phyloP scores from a whole-genome alignment of 208 protist genomes.

The Lotmaria passim region DNA sequence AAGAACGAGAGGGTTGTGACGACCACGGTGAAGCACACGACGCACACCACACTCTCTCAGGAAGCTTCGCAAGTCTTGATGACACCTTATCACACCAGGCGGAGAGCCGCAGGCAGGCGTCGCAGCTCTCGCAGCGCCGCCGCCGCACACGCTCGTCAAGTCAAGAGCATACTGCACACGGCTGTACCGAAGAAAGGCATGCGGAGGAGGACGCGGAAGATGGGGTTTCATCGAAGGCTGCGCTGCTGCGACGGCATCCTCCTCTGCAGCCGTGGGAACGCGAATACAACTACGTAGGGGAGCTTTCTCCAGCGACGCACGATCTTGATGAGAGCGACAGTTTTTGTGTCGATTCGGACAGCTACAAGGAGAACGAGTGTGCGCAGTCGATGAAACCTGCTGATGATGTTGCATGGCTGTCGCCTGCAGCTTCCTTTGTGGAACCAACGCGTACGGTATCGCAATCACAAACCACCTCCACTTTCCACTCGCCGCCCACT shows the following conservation, averaged over 20 bases:
- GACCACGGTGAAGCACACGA: neutral
- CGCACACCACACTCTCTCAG: neutral
- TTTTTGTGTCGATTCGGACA: no score
- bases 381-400: no score
- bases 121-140: neutral
- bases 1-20: neutral
- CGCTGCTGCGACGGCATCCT: neutral
- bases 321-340: no score
- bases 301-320: neutral
- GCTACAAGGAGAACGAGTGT: no score
- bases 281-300: neutral
- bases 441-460: no score
- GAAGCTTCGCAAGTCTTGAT: no score
- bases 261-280: constrained; percentile 20
- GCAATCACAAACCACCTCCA: no score
- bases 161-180: no score
- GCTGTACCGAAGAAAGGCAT: no score
- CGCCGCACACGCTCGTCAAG: neutral
- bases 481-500: no score
- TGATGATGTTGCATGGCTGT: no score
- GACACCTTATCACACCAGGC: neutral
- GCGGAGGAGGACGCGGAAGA: neutral
- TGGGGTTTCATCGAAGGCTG: neutral
- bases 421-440: no score
- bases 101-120: neutral